Evolutionary conservation across 805 yeast genomes (phyloP), one percentile per base, ranked within the genome.

Genomic region (Maudiozyma barnettii): DNA sequence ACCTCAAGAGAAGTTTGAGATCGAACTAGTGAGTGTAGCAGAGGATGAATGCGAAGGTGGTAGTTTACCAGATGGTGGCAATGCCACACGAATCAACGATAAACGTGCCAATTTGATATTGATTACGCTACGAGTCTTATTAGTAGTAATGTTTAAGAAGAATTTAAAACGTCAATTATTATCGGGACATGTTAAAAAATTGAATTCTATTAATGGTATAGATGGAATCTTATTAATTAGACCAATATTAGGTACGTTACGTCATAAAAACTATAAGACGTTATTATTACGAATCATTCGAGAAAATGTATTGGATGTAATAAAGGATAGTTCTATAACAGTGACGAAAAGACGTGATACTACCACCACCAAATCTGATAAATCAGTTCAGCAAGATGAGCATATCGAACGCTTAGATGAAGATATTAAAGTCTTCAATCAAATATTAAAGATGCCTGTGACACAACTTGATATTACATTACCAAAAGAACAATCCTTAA

Each of bases 1-100:
- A 18, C 75, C 77, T 38, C 79, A 82, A 51, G 84, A 82, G 51
- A 68, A 77, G 35, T 68, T 90, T 35, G 95, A 85, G 60, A 74
- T 90, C 44, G 93, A 82, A 51, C 69, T 78, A 22, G 29, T 45
- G 4, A 35, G 22, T 5, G 35, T 40, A 7, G n/a, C 23, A 5
- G 44, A 45, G 20, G 48, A 45, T 36, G 16, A 30, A 23, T 40
- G 35, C 18, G 70, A 65, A 18, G 71, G 65, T 14, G 66, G 61
- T 16, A 54, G 56, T 1, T 51, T 62, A 6, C 70, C 68, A 36
- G 61, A 61, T 33, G 12, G 12, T 21, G 19, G 22, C 12, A 37
- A 22, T 3, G n/a, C 20, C 3, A 59, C 74, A 68, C 71, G 72
- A 64, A 58, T 75, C 51, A 61, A 68, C 49, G 67, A 68, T 45